phyloP scores from a whole-genome alignment of 768 basidiomycete genomes.

The Psilocybe cubensis region DNA sequence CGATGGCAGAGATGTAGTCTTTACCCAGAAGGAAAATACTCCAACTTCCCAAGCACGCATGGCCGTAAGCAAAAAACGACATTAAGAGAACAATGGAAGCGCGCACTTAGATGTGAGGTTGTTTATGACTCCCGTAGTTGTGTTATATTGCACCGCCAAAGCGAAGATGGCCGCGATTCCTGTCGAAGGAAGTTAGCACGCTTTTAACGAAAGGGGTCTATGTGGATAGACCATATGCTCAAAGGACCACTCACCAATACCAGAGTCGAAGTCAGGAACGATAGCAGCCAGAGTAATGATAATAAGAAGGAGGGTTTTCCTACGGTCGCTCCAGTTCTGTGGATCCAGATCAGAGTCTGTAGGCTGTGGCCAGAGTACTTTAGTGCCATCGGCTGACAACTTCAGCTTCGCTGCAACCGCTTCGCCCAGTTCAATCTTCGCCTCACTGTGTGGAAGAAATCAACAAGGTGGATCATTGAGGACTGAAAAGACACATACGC shows the following conservation, averaged over 20 bases:
- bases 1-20: constrained; percentile 10
- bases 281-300: constrained; percentile 70
- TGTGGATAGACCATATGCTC: background rate
- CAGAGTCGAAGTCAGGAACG: constrained; percentile 71
- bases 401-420: constrained; percentile 58
- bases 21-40: constrained; percentile 65
- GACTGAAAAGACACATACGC: background rate
- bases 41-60: constrained; percentile 45
- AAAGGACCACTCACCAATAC: constrained; percentile 46
- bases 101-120: constrained; percentile 60
- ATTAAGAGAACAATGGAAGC: background rate
- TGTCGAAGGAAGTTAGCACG: constrained; percentile 18
- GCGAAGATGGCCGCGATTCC: constrained; percentile 69
- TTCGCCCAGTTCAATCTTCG: constrained; percentile 63
- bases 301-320: constrained; percentile 58
- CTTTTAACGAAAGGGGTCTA: background rate
- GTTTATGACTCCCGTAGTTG: constrained; percentile 61
- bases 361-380: constrained; percentile 74
- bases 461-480: background rate
- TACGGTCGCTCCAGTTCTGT: constrained; percentile 59
- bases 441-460: constrained; percentile 46
- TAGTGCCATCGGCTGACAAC: constrained; percentile 57
- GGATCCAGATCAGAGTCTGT: constrained; percentile 68
- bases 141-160: constrained; percentile 57
- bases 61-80: constrained; percentile 11